Evolutionary conservation across 176 grass and related monocot species (phyloP), one percentile per base, ranked within the genome.

Genomic region (Lolium multiflorum): DNA sequence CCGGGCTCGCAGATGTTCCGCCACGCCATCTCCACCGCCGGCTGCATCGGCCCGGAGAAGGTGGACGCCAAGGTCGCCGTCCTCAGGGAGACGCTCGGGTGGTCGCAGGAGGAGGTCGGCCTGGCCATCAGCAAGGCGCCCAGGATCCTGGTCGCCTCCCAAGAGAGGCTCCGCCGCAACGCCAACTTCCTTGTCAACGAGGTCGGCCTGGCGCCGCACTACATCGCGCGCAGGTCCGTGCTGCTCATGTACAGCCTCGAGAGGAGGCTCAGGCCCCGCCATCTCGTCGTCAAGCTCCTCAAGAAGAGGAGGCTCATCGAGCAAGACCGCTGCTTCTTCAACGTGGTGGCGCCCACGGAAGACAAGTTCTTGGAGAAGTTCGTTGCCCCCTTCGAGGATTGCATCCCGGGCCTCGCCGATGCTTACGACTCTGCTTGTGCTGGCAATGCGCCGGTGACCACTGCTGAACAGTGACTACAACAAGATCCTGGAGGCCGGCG

Each of bases 241-340:
- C 65, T 96, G 62, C 89, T 96, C 41, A 90, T 93, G 87, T 89
- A 85, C 56, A 96, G 91, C 82, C 83, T 96, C 83, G 89, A 97
- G 86, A 77, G 88, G 87, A 81, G 89, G 80, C 75, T 97, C 48
- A 79, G 90, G 73, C 94, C 94, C 31, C 86, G 92, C 68, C 71
- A 94, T 50, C 57, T 74, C 68, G 91, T 97, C 58, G n/a, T 97
- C 48, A 91, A 86, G 80, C 64, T 85, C 18, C 89, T 97, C 75
- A 91, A 94, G 76, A 37, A 76, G 37, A 91, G 22, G 28, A 18
- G 84, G 3, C 77, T 94, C 71, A 65, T 81, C 22, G 89, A 92
- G 52, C 48, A 84, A 76, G 84, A 83, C 35, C 76, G 85, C 41
- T 89, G 88, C 83, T 97, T 90, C 82, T 92, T 84, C 83, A 81